A percentile compares a stretch with the other conserved stretches of the same genome.
These are phyloP conservation scores for Stellera chamaejasme DNA, from an alignment of 345 rosid genomes.

Conservation along the genomic window DNA sequence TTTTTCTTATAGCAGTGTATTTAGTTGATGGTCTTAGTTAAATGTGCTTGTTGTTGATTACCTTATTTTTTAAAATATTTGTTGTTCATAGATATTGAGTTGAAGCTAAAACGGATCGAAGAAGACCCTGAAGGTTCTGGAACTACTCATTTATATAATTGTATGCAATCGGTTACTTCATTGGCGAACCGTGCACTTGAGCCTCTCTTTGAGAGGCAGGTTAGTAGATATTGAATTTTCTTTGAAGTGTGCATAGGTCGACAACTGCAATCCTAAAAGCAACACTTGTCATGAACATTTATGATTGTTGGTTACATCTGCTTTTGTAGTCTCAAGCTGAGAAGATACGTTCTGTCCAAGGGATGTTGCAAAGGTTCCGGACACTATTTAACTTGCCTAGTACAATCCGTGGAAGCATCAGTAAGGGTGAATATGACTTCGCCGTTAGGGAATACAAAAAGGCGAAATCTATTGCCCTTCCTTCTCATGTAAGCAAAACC, in stretches of 20 bases:
- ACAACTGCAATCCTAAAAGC: neutral
- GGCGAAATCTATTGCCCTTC: constrained; percentile 94
- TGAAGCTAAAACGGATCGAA: constrained; percentile 90
- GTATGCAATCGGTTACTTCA: constrained; percentile 79
- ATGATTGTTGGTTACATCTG: constrained; percentile 8
- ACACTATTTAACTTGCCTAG: constrained; percentile 94
- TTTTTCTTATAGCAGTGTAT: too few species aligned
- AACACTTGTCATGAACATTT: constrained; percentile 10
- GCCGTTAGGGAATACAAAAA: constrained; percentile 97
- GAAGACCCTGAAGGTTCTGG: constrained; percentile 97
- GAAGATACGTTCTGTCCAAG: constrained; percentile 97
- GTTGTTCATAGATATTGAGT: constrained; percentile 66
- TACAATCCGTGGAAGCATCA: constrained; percentile 83
- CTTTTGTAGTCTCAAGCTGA: constrained; percentile 85
- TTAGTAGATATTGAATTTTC: constrained; percentile 21
- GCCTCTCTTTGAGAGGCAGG: constrained; percentile 99
- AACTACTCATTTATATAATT: constrained; percentile 70
- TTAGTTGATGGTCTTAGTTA: too few species aligned
- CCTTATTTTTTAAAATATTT: constrained; percentile 17
- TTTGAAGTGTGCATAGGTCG: constrained; percentile 4
- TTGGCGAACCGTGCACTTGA: constrained; percentile 79
- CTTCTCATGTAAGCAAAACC: constrained; percentile 70
- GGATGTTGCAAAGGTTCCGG: constrained; percentile 96
- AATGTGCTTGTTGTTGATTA: too few species aligned
- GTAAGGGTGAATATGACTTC: constrained; percentile 95